Evolutionary conservation across 495 filamentous ascomycete genomes (phyloP), one percentile per base, ranked within the genome.

Genomic region (Aspergillus ellipticus): DNA sequence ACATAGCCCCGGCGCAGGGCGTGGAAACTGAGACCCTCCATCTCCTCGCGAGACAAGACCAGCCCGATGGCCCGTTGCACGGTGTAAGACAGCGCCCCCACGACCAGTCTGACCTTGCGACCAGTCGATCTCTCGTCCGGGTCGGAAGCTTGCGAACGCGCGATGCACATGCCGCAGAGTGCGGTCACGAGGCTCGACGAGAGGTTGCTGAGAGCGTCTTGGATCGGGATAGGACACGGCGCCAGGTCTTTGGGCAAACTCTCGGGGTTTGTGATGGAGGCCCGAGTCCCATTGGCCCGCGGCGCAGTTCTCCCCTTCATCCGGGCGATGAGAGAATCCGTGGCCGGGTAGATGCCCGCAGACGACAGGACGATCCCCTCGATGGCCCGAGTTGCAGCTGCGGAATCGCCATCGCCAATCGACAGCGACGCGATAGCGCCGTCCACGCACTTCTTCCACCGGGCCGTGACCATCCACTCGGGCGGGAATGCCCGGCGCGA

Each of bases 391-490:
- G 64, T 69, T 8, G 77, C 76, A 16, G 70, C 62, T 11, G 64
- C 62, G 42, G 56, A 72, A 26, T 77, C 58, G 5, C 57, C 49
- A 55, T 75, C 71, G 24, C 69, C 62, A 22, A 59, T 63, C 2
- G 75, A 77, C 21, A 79, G 58, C 31, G 78, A 79, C 20, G 65
- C 62, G 1, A 73, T 74, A 1, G 74, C 77, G 9, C 66, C 60
- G 41, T 73, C 71, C 66, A 79, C 71, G 49, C 69, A 77, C 39
- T 48, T 59, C 22, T 74, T 75, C 73, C 76, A 78, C n/a, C 51
- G 47, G 21, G 60, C 66, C 2, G 74, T 78, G 19, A 73, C 74
- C 64, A 81, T 76, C 78, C 77, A 81, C 42, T 79, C 73, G 0
- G 76, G 58, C n/a, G 77, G 72, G 9, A 81, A 19, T 10, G 63